Base-by-base conservation (phyloP, 148 eudicot genomes). In the Rhododendron griersonianum region DNA sequence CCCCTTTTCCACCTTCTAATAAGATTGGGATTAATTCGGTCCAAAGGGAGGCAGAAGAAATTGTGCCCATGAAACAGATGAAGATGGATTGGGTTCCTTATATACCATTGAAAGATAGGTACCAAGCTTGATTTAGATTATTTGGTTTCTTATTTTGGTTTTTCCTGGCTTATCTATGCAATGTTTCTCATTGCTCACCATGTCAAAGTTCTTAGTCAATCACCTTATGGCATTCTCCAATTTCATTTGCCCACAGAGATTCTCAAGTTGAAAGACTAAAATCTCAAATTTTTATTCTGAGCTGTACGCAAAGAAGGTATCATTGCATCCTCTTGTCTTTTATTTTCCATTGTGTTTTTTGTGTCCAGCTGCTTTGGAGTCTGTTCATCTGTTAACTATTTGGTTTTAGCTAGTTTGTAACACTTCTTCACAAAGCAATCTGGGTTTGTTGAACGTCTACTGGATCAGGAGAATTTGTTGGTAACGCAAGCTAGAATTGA, bases 21-120 rank as follows among this genome's bases (percentile, higher is more conserved):
- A 97, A 94, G 91, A 95, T 97, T 84, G 99, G 99, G 74, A 95
- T 97, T 63, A 95, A 93, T 84, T 97, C 99, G 69, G 98, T 97
- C 48, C 99, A 97, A 88, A 93, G 98, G 90, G 99, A 94, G 92
- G 90, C 92, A 55, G 99, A 97, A 88, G 99, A 97, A 89, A 95
- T 97, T 85, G 83, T 97, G 82, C 95, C 98, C 53, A 97, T 97
- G 99, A 95, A 95, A 92, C 90, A 90, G 71, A 97, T 97, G 99
- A 97, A 97, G 91, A 95, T 97, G 98, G 99, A 94, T 39, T 97
- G 99, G 99, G 91, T 97, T 61, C 99, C 99, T 19, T 97, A 96
- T 87, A 91, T 96, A 83, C 98, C 99, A 3, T 88, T 94, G 84
- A 94, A 92, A 77, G 89, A 93, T 41, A 91, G 99, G 99, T 96